Base-by-base conservation (phyloP, 1,284 basidiomycete species). In the Inonotus hispidus region DNA sequence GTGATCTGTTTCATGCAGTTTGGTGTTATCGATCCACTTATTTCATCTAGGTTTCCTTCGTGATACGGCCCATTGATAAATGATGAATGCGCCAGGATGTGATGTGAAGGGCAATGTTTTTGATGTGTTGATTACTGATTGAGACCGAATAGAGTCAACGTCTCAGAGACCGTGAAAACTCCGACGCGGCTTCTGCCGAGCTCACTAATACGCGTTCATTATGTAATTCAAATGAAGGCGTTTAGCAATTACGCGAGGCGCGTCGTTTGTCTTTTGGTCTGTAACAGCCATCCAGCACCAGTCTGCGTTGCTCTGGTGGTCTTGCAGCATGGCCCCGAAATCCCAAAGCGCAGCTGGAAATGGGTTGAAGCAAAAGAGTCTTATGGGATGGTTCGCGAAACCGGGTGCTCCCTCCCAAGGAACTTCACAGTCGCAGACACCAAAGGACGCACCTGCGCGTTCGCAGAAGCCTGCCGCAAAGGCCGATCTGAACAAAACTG, bases 321-420 rank as follows among this genome's bases (percentile, higher is more conserved):
- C 10, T 3, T 35, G 29, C 46, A 19, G 19, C 39, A 62, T 62
- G 61, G 61, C 61, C 11, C 41, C 56, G 37, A 62, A 62, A 23
- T 47, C 50, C 29, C 56, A 62, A 19, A 29, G 29, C 25, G 19
- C 50, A 2, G 41, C 35, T 23, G 57, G 43, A n/a, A 25, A 58
- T 23, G 55, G 58, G 6, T 72, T 83, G 72, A 90, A 87, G 66
- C 88, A 90, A 70, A 90, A 89, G 69, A 89, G 84, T 67, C 77
- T 90, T 6, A 84, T 84, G 72, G 81, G 84, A 8, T 90, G 82
- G 72, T 88, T 90, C 66, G 74, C 74, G 0, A 88, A 87, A 60
- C 57, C 57, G 11, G 10, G 53, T 23, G 23, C 43, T 56, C 41
- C 61, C 3, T 27, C 35, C 14, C 23, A 56, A 25, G 46, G 47